These are phyloP conservation scores for Aspergillus funiculosus DNA, from an alignment of 495 filamentous ascomycete species.

Conservation along the genomic window DNA sequence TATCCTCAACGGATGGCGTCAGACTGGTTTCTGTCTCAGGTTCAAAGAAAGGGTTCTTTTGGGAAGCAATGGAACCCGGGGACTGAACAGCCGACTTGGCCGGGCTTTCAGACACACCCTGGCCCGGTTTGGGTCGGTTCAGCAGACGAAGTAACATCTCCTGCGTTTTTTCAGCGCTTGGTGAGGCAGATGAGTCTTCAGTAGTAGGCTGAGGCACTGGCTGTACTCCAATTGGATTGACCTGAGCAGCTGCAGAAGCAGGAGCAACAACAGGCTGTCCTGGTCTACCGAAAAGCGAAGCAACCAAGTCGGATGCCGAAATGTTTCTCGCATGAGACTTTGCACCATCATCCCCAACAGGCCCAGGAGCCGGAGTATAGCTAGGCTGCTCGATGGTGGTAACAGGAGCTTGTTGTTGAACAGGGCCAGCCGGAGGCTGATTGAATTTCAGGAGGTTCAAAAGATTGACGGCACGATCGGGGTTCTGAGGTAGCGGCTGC, in stretches of 20 bases:
- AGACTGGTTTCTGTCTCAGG: slow-evolving; percentile 8
- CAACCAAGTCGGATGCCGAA: slow-evolving; percentile 59
- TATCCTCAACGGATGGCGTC: slow-evolving; percentile 25
- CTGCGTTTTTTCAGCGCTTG: slow-evolving; percentile 49
- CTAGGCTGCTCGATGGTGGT: slow-evolving; percentile 30
- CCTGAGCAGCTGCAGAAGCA: slow-evolving; percentile 3
- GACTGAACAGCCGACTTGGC: slow-evolving; percentile 12
- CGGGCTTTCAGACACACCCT: slow-evolving; percentile 14
- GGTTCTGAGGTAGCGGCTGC: slow-evolving; percentile 36
- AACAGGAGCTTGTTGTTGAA: slow-evolving; percentile 30
- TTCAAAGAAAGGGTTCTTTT: slow-evolving; percentile 11
- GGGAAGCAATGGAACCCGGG: slow-evolving; percentile 15
- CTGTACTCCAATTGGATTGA: slow-evolving; percentile 15
- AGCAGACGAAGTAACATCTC: slow-evolving; percentile 62
- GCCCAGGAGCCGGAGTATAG: slow-evolving; percentile 33
- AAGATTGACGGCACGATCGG: slow-evolving; percentile 63
- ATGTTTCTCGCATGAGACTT: slow-evolving; percentile 47
- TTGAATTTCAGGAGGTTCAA: slow-evolving; percentile 86
- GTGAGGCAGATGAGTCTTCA: slow-evolving; percentile 19
- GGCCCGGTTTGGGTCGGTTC: slow-evolving; percentile 49
- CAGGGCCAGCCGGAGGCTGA: slow-evolving; percentile 36
- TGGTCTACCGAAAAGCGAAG: slow-evolving; percentile 49
- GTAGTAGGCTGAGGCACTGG: slow-evolving; percentile 27
- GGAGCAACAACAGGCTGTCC: slow-evolving; percentile 25
- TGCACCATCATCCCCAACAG: slow-evolving; percentile 29